Percentiles rank a stretch among this genome's conserved stretches.
Conservation (phyloP, 768 basidiomycete genomes). For the Hypsizygus marmoreus region DNA sequence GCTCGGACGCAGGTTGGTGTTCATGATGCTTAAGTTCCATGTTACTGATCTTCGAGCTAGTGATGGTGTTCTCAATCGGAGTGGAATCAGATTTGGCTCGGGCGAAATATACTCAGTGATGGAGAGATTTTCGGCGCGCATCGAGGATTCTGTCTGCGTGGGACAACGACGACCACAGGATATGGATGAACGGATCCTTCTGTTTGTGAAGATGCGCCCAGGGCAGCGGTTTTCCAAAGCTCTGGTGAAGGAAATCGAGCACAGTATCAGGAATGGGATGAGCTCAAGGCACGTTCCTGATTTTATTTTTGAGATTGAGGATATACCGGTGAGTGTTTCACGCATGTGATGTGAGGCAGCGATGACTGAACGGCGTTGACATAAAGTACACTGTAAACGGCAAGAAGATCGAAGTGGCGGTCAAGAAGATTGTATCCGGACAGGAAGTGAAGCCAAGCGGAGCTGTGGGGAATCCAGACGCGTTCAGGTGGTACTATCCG, state of each 20-base stretch:
- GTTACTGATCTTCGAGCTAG: constrained; percentile 27
- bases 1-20: constrained; percentile 55
- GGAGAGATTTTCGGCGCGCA: constrained; percentile 47
- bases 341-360: background rate
- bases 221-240: constrained; percentile 37
- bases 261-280: constrained; percentile 54
- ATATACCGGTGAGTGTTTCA: constrained; percentile 59
- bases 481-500: constrained; percentile 55
- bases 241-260: constrained; percentile 49
- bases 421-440: constrained; percentile 73
- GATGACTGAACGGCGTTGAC: background rate
- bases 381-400: constrained; percentile 69
- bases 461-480: constrained; percentile 73
- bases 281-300: constrained; percentile 75
- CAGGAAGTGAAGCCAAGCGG: constrained; percentile 62
- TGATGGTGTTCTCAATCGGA: constrained; percentile 74
- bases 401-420: constrained; percentile 76
- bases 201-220: constrained; percentile 66
- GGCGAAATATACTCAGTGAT: constrained; percentile 75
- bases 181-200: constrained; percentile 71
- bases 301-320: constrained; percentile 58
- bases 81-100: constrained; percentile 78
- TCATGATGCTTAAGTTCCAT: background rate
- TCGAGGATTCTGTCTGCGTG: constrained; percentile 73
- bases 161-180: constrained; percentile 64